These are phyloP conservation scores for Malania oleifera DNA, from an alignment of 164 flowering plant genomes.

Conservation along the genomic window DNA sequence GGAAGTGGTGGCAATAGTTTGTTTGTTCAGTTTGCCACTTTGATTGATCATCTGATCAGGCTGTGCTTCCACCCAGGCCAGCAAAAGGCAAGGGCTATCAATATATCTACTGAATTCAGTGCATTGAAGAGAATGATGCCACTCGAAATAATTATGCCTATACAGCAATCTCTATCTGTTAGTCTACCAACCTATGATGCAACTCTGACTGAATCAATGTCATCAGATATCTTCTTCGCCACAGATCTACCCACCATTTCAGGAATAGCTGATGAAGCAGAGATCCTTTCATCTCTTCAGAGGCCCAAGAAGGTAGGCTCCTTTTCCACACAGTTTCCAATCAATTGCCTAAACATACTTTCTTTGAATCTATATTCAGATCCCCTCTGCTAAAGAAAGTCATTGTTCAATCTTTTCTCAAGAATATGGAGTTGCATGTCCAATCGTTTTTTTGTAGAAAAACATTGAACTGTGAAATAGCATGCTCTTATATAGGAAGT, in stretches of 20 bases:
- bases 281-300: constrained; percentile 97
- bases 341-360: neutral
- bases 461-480: no score
- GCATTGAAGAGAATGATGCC: constrained; percentile 99
- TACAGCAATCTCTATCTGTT: constrained; percentile 86
- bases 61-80: constrained; percentile 92
- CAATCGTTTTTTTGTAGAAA: no score
- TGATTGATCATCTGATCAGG: constrained; percentile 85
- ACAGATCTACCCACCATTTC: constrained; percentile 76
- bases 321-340: neutral
- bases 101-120: constrained; percentile 87
- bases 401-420: no score
- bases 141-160: constrained; percentile 87
- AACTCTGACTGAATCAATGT: constrained; percentile 28
- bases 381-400: neutral
- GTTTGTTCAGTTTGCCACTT: constrained; percentile 73
- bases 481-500: no score
- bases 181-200: constrained; percentile 60
- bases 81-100: constrained; percentile 72
- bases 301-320: constrained; percentile 81
- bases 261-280: constrained; percentile 96
- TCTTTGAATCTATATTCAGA: neutral
- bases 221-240: constrained; percentile 56
- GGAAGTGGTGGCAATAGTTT: constrained; percentile 53
- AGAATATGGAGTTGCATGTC: no score